Evolutionary conservation across 192 early-diverging fungal genomes (phyloP), one percentile per base, ranked within the genome.

Genomic region (Entomortierella chlamydospora): DNA sequence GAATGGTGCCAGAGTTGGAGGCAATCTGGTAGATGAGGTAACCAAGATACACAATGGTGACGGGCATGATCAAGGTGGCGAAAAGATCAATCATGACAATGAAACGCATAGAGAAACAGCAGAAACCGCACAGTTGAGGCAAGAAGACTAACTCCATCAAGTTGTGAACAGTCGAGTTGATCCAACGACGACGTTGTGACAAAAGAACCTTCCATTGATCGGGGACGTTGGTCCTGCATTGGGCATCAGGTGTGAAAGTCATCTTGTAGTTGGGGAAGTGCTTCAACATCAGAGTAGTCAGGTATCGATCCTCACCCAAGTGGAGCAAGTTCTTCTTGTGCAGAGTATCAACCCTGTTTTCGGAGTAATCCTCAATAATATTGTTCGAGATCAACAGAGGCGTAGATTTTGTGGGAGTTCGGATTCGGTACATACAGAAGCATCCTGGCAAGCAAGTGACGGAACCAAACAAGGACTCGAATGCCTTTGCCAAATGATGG

Each of bases 91-190:
- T 87, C 74, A 97, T 92, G 55, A 99, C 95, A 34, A 99, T 93
- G 70, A 99, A 95, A 13, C 96, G 91, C 94, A 99, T 96, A 39
- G 96, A 98, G 85, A 97, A 98, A 85, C 95, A 96, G 82, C 96
- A 92, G 88, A 95, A 96, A 30, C 98, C 97, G 67, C 98, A 99
- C 33, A 99, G 91, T 64, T 98, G 96, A 23, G 94, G 93, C 67
- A 99, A 83, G 69, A 95, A 90, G 30, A 96, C 81, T 47, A 99
- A 86, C 81, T 99, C 98, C 72, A 98, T 90, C 76, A 98, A 85
- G 79, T 99, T 99, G 88, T 99, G 98, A 10, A 99, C 94, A 4
- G 98, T 99, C 43, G 97, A 98, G 87, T 99, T 99, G 76, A 99
- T 99, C 98, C 98, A 99, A 71, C 98, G 93, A 84, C 98, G 95